Percentiles rank a stretch among this genome's conserved stretches.
phyloP scores from a whole-genome alignment of 176 grass and related monocot species.

The Saccharum officinarum region DNA sequence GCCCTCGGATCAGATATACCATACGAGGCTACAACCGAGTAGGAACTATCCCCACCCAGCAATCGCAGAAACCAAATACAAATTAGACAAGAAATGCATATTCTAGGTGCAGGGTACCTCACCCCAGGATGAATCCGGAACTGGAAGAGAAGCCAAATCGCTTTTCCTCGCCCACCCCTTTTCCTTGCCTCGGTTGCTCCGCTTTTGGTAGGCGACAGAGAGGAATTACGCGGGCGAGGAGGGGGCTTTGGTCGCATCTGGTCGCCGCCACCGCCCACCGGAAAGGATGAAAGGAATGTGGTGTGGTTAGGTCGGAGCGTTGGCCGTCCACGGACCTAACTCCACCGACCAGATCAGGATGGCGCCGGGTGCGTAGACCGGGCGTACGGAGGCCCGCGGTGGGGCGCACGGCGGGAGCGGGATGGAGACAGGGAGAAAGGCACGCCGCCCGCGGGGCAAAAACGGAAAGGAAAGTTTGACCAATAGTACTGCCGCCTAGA shows the following conservation, averaged over 20 bases:
- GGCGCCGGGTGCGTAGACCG: background rate
- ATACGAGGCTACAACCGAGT: background rate
- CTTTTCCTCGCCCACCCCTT: background rate
- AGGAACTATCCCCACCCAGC: background rate
- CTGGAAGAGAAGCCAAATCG: background rate
- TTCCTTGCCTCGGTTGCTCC: background rate
- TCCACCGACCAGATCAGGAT: background rate
- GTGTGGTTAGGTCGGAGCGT: background rate
- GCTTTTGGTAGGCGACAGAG: background rate
- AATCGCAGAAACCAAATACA: too few species aligned
- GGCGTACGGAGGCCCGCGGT: background rate
- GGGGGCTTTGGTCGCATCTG: background rate
- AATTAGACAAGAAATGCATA: background rate
- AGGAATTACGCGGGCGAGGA: background rate
- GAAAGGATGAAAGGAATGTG: background rate
- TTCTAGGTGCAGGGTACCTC: background rate
- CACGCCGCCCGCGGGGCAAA: background rate
- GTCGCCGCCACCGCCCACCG: background rate
- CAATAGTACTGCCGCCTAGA: too few species aligned
- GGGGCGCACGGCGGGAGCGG: background rate
- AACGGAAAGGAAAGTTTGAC: background rate
- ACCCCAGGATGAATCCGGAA: conserved; percentile 6
- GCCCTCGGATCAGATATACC: background rate
- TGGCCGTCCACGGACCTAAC: background rate
- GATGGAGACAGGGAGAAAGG: background rate